Evolutionary conservation across 345 rosid genomes (phyloP).

Genomic region (Odontarrhena argentea): DNA sequence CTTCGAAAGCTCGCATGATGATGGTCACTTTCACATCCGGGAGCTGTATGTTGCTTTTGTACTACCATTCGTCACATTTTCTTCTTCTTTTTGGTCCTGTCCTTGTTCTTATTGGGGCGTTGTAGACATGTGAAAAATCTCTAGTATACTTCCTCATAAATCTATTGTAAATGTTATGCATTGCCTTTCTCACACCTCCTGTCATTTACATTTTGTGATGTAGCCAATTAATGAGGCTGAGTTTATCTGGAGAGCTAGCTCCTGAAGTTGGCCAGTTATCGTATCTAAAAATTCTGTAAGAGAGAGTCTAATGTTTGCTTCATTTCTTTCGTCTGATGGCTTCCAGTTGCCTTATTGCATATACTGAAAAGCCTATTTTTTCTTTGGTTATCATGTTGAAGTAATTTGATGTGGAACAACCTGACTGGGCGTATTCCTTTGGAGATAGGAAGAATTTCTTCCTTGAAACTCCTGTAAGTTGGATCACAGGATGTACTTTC

Average conservation of each 20-base stretch:
- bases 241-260: constrained; percentile 77
- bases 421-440: constrained; percentile 73
- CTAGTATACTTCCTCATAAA: no score
- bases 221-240: constrained; percentile 71
- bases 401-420: constrained; percentile 94
- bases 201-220: constrained; percentile 31
- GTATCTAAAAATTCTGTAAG: constrained; percentile 67
- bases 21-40: constrained; percentile 61
- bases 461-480: constrained; percentile 76
- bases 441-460: constrained; percentile 73
- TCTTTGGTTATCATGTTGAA: constrained; percentile 28
- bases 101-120: background rate
- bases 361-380: constrained; percentile 14
- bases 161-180: constrained; percentile 2
- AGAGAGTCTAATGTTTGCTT: constrained; percentile 6
- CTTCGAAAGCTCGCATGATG: constrained; percentile 32
- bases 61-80: constrained; percentile 19
- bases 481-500: constrained; percentile 14
- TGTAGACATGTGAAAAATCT: no score
- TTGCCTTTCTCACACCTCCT: constrained; percentile 2
- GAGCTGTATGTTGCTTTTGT: constrained; percentile 59
- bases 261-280: constrained; percentile 71
- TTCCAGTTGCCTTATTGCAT: background rate
- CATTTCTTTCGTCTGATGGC: constrained; percentile 13
- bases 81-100: background rate